Evolutionary conservation across 2,329 filamentous ascomycete genomes (phyloP).

Genomic region (Stylonectria norvegica): DNA sequence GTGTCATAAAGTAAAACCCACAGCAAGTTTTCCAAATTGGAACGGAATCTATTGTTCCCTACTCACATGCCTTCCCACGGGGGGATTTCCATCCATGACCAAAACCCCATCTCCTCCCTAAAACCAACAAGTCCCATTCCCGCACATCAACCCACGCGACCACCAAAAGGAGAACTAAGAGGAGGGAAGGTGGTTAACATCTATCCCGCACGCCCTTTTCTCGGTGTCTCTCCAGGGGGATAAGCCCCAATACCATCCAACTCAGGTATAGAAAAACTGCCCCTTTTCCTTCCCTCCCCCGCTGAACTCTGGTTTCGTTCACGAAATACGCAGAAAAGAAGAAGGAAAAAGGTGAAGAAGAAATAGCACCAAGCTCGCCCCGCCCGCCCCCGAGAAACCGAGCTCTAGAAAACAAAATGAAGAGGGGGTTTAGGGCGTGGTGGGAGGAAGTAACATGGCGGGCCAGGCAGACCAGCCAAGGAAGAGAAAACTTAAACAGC

Average conservation of each 20-base stretch:
- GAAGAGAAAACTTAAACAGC: slow-evolving; percentile 13
- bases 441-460: not conserved
- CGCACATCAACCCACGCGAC: slow-evolving; percentile 22
- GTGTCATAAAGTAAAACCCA: too few species aligned
- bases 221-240: slow-evolving; percentile 14
- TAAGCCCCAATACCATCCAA: slow-evolving; percentile 27
- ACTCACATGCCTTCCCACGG: slow-evolving; percentile 13
- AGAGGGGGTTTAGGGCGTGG: slow-evolving; percentile 3
- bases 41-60: slow-evolving; percentile 28
- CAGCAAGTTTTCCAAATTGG: too few species aligned
- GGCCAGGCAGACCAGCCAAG: slow-evolving; percentile 5
- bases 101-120: slow-evolving; percentile 22
- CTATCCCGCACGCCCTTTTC: slow-evolving; percentile 9
- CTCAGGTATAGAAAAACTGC: slow-evolving; percentile 27
- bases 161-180: slow-evolving; percentile 10
- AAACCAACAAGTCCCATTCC: slow-evolving; percentile 22
- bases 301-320: slow-evolving; percentile 16
- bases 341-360: slow-evolving; percentile 12
- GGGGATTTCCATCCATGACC: slow-evolving; percentile 18
- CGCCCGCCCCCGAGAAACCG: too few species aligned
- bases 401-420: slow-evolving; percentile 10
- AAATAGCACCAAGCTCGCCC: slow-evolving; percentile 2
- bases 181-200: not conserved
- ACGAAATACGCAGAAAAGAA: slow-evolving; percentile 14
- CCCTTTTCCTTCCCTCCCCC: slow-evolving; percentile 12